phyloP scores from a whole-genome alignment of 441 rosid genomes.

The Geranium incanum region DNA sequence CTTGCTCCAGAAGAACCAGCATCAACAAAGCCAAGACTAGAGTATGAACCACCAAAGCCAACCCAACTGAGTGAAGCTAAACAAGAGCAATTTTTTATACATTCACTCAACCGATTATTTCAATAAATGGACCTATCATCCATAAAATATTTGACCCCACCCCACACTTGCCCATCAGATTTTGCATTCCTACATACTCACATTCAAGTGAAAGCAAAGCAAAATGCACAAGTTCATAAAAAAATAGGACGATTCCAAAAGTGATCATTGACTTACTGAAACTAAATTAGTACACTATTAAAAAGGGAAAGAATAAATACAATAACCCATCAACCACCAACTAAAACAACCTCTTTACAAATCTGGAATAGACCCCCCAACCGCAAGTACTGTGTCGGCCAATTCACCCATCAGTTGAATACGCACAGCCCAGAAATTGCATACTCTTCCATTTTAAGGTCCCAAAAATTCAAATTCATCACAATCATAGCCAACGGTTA shows the following conservation, averaged over 20 bases:
- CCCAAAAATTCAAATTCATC: background rate
- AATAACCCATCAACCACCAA: constrained; percentile 41
- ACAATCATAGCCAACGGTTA: constrained; percentile 10
- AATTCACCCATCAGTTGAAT: constrained; percentile 4
- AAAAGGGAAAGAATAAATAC: constrained; percentile 20
- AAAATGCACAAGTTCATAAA: constrained; percentile 18
- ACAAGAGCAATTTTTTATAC: background rate
- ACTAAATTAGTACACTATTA: constrained; percentile 9
- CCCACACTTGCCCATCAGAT: constrained; percentile 4
- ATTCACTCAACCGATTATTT: background rate
- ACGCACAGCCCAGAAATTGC: background rate
- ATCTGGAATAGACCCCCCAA: constrained; percentile 55
- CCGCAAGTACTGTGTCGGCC: constrained; percentile 21
- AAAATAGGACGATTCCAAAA: constrained; percentile 11
- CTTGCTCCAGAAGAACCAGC: constrained; percentile 2
- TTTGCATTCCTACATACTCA: background rate
- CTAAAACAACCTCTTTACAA: constrained; percentile 48
- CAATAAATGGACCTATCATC: background rate
- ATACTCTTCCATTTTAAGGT: background rate
- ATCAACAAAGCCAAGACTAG: background rate
- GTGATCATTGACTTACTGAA: constrained; percentile 1
- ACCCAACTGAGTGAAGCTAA: constrained; percentile 7
- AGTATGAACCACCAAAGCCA: background rate
- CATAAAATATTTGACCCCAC: background rate
- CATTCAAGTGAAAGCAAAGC: background rate